phyloP scores from a whole-genome alignment of 1,139 yeast species.

The Protomyces lactucae-debilis region DNA sequence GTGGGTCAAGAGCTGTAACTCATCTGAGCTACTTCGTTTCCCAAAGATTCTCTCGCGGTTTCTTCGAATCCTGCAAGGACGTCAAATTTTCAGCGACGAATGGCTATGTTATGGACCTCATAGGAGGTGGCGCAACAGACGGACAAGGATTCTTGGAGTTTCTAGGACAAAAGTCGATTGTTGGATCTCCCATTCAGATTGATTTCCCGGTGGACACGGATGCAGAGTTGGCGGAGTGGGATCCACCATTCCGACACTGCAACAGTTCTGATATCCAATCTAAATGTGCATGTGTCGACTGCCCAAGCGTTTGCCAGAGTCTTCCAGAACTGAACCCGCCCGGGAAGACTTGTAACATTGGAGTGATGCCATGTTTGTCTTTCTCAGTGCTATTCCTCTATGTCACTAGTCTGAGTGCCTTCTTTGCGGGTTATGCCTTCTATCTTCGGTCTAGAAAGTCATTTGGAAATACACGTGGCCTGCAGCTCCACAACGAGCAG shows the following conservation, averaged over 20 bases:
- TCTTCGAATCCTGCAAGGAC: conserved; percentile 80
- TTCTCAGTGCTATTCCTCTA: conserved; percentile 56
- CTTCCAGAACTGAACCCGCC: conserved; percentile 46
- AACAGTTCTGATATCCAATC: conserved; percentile 53
- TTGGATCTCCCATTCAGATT: conserved; percentile 94
- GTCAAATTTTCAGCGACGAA: conserved; percentile 92
- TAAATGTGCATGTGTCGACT: conserved; percentile 87
- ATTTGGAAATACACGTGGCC: not conserved
- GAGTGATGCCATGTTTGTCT: conserved; percentile 67
- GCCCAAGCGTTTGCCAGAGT: conserved; percentile 71
- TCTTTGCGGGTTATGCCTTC: conserved; percentile 40
- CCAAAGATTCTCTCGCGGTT: conserved; percentile 54
- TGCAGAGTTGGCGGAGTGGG: conserved; percentile 36
- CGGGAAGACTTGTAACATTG: conserved; percentile 51
- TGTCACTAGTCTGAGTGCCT: conserved; percentile 44
- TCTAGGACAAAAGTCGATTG: conserved; percentile 82
- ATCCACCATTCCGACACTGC: conserved; percentile 51
- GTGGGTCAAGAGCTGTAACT: conserved; percentile 59
- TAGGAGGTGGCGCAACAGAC: conserved; percentile 90
- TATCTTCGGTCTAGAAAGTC: not conserved
- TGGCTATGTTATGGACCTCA: conserved; percentile 92
- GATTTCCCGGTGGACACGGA: conserved; percentile 51
- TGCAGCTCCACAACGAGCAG: not conserved
- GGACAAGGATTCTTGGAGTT: conserved; percentile 72
- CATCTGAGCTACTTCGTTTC: conserved; percentile 65